Conservation (phyloP, 1,284 basidiomycete genomes). For the Ustilago loliicola region DNA sequence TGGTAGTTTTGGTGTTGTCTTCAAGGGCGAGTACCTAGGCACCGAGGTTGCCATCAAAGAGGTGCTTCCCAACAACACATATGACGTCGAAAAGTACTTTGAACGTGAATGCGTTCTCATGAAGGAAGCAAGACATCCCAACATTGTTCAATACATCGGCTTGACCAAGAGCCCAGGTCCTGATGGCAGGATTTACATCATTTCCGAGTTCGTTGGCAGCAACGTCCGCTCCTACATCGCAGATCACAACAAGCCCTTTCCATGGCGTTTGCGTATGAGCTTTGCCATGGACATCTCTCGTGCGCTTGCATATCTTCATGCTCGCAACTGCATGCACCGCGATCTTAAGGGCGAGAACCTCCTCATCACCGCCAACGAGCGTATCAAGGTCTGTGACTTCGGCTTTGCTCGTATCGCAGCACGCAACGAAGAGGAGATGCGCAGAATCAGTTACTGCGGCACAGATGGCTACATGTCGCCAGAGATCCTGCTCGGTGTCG, state of each 20-base stretch:
- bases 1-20: conserved; percentile 66
- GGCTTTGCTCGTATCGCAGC: conserved; percentile 92
- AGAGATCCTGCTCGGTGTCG: conserved; percentile 89
- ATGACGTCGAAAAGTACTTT: conserved; percentile 95
- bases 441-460: conserved; percentile 93
- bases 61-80: conserved; percentile 86
- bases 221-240: conserved; percentile 64
- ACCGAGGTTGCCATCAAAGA: conserved; percentile 97
- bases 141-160: conserved; percentile 93
- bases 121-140: conserved; percentile 91
- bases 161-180: conserved; percentile 86
- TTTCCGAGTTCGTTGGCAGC: conserved; percentile 66
- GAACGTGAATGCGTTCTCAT: conserved; percentile 96
- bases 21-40: conserved; percentile 85
- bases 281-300: conserved; percentile 94
- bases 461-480: conserved; percentile 82
- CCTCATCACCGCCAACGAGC: conserved; percentile 90
- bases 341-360: conserved; percentile 98
- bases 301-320: conserved; percentile 95
- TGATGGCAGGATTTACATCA: conserved; percentile 76
- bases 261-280: conserved; percentile 78
- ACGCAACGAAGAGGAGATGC: conserved; percentile 88
- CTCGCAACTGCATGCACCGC: conserved; percentile 79
- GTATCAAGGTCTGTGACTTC: conserved; percentile 96
- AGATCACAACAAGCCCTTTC: conserved; percentile 61